A percentile compares a stretch with the other conserved stretches of the same genome.
Evolutionary conservation across 2,329 filamentous ascomycete species (phyloP).

Genomic region (Paracoccidioides lutzii): DNA sequence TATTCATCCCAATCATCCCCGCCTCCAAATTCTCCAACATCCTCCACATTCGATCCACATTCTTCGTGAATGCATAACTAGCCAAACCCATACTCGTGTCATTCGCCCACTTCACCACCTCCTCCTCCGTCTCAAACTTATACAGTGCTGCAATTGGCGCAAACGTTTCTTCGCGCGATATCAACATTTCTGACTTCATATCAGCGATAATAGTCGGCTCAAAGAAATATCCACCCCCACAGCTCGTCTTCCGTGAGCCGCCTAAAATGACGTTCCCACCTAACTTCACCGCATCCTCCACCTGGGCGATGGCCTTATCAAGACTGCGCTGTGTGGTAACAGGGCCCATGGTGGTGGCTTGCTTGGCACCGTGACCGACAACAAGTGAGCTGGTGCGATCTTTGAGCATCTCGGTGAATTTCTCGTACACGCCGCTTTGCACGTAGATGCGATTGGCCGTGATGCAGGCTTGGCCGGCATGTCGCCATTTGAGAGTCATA

Average conservation of each 20-base stretch:
- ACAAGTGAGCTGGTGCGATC: conserved; percentile 41
- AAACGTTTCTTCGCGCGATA: conserved; percentile 51
- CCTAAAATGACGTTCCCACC: conserved; percentile 54
- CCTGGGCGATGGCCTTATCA: conserved; percentile 44
- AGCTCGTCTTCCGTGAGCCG: conserved; percentile 35
- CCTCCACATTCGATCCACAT: conserved; percentile 52
- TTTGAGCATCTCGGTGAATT: conserved; percentile 42
- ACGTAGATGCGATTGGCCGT: conserved; percentile 27
- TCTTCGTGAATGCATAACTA: conserved; percentile 56
- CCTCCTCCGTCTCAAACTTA: conserved; percentile 52
- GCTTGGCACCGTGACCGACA: conserved; percentile 46
- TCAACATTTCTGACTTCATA: conserved; percentile 46
- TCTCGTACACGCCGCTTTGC: conserved; percentile 30
- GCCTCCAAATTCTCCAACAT: conserved; percentile 55
- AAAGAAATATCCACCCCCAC: conserved; percentile 56
- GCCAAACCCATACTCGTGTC: conserved; percentile 53
- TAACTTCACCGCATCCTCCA: conserved; percentile 49
- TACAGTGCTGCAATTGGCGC: conserved; percentile 52
- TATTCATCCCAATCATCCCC: conserved; percentile 57
- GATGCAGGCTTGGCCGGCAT: conserved; percentile 27
- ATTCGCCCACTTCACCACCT: conserved; percentile 48
- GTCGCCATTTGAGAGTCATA: conserved; percentile 22
- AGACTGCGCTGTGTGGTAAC: conserved; percentile 45
- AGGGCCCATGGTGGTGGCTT: conserved; percentile 47
- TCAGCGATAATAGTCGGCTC: conserved; percentile 53